Conservation (phyloP, 75 land plant genomes). For the Pseudotsuga menziesii region DNA sequence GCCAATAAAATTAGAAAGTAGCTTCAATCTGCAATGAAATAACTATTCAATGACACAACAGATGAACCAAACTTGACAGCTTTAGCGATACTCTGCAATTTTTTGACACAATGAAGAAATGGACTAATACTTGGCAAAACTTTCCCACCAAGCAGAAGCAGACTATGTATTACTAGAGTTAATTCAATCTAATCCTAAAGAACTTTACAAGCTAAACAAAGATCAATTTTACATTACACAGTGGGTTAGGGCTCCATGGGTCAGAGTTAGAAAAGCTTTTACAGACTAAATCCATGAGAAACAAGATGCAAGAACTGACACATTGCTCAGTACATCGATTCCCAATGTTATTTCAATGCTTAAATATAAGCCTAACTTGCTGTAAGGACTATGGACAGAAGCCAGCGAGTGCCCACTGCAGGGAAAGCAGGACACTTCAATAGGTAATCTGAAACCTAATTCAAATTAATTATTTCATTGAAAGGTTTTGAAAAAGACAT, state of each 20-base stretch:
- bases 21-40: background rate
- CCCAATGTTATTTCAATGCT: background rate
- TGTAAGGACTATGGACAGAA: background rate
- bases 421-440: background rate
- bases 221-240: background rate
- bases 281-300: background rate
- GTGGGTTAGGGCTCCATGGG: no score
- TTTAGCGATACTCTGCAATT: background rate
- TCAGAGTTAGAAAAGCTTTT: background rate
- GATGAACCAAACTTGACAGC: background rate
- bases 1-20: background rate
- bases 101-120: background rate
- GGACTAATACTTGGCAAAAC: background rate
- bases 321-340: background rate
- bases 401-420: background rate
- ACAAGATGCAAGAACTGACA: background rate
- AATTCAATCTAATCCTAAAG: background rate
- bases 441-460: background rate
- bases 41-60: background rate
- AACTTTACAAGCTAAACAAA: background rate
- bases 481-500: background rate
- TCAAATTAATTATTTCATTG: background rate
- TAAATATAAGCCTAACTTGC: background rate
- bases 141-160: background rate
- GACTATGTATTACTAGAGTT: background rate